These are phyloP conservation scores for Chamaecrista fasciculata DNA, from an alignment of 306 rosid genomes.

Conservation along the genomic window DNA sequence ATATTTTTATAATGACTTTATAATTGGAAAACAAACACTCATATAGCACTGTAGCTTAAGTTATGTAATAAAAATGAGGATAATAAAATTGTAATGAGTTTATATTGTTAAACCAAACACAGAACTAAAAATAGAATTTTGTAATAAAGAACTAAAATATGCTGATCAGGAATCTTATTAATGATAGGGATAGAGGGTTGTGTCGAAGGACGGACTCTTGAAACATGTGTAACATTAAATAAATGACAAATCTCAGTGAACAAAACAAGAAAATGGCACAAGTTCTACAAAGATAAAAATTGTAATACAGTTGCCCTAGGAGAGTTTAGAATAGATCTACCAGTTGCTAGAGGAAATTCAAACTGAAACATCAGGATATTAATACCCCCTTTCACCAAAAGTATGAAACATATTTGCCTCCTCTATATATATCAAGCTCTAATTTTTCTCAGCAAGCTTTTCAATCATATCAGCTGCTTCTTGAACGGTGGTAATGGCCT, in stretches of 20 bases:
- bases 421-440: conserved; percentile 38
- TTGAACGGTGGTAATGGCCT: conserved; percentile 82
- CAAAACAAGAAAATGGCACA: neutral
- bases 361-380: conserved; percentile 17
- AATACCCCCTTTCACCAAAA: conserved; percentile 7
- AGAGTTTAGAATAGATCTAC: conserved; percentile 21
- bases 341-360: conserved; percentile 30
- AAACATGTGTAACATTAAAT: neutral
- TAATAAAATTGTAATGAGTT: too few species aligned
- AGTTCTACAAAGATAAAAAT: conserved; percentile 27
- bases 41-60: too few species aligned
- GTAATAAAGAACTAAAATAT: too few species aligned
- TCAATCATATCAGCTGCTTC: conserved; percentile 96
- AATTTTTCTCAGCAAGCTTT: conserved; percentile 51
- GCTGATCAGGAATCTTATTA: neutral
- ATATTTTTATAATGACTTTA: too few species aligned
- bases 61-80: neutral
- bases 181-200: neutral
- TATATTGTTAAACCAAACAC: too few species aligned
- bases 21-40: too few species aligned
- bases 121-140: neutral
- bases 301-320: conserved; percentile 17
- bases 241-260: neutral
- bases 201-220: neutral
- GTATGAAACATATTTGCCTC: neutral